Evolutionary conservation across 257 asterid species (phyloP).

Genomic region (Solanum paucissectum): DNA sequence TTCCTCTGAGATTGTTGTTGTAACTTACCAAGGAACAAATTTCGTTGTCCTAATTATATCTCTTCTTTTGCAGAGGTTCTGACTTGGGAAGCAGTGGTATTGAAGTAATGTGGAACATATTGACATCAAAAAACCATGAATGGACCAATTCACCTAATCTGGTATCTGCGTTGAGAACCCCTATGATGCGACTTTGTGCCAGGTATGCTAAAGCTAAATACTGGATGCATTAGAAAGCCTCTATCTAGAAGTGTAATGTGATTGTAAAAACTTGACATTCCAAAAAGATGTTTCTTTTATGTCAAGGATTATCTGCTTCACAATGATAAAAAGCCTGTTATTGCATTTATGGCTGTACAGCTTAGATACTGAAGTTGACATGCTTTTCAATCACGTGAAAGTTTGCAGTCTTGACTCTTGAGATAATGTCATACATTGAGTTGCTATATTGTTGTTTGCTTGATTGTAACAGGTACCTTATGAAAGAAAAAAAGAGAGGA

Average conservation of each 20-base stretch:
- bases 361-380: not conserved
- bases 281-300: not conserved
- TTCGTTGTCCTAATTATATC: not conserved
- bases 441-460: not conserved
- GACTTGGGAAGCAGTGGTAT: conserved; percentile 41
- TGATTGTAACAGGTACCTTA: conserved; percentile 56
- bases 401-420: not conserved
- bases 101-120: conserved; percentile 53
- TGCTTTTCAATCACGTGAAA: not conserved
- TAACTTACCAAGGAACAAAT: not conserved
- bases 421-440: not conserved
- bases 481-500: conserved; percentile 82
- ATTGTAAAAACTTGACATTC: not conserved
- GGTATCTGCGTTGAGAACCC: conserved; percentile 34
- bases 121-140: conserved; percentile 39
- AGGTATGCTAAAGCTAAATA: conserved; percentile 34
- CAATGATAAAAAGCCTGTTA: not conserved
- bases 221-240: not conserved
- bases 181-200: conserved; percentile 80
- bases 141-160: conserved; percentile 57
- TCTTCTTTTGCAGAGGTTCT: conserved; percentile 36
- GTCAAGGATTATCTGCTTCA: not conserved
- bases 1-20: not conserved
- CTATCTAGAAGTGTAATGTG: not conserved
- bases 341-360: not conserved